Evolutionary conservation across 2,329 filamentous ascomycete genomes (phyloP).

Genomic region (Magnaporthiopsis rhizophila): DNA sequence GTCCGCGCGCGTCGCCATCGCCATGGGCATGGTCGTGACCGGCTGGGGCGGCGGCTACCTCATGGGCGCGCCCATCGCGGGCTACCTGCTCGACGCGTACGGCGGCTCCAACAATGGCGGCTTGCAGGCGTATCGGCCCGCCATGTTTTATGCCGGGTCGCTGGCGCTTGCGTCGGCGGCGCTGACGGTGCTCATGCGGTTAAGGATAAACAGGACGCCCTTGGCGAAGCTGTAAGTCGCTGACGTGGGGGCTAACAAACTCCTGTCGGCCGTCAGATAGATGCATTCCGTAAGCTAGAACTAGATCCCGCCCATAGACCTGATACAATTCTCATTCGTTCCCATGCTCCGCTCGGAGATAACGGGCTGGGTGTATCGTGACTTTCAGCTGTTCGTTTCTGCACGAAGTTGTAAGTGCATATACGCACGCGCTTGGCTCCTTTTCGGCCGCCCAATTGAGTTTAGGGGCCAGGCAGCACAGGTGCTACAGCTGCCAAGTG

Average conservation of each 20-base stretch:
- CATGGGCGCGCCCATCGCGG: slow-evolving; percentile 52
- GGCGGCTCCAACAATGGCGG: slow-evolving; percentile 38
- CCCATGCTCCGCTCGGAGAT: not conserved
- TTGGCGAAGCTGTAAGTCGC: slow-evolving; percentile 24
- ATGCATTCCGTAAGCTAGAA: no score
- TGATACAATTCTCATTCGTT: not conserved
- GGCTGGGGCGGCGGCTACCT: slow-evolving; percentile 55
- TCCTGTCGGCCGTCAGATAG: no score
- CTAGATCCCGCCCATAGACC: no score
- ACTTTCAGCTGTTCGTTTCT: no score
- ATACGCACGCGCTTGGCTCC: no score
- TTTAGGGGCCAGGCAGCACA: no score
- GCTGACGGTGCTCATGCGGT: slow-evolving; percentile 32
- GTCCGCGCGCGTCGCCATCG: slow-evolving; percentile 42
- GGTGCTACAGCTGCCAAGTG: no score
- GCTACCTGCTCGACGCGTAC: slow-evolving; percentile 47
- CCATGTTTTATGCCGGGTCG: slow-evolving; percentile 54
- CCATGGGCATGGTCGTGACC: slow-evolving; percentile 54
- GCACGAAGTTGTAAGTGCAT: no score
- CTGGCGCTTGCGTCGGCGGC: slow-evolving; percentile 37
- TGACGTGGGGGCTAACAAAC: no score
- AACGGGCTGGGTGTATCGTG: no score
- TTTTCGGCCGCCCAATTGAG: no score
- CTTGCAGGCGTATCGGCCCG: slow-evolving; percentile 46
- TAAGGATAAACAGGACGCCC: slow-evolving; percentile 31